A percentile compares a stretch with the other conserved stretches of the same genome.
phyloP scores from a whole-genome alignment of 768 basidiomycete species.

The Rubroboletus pulcherrimus region DNA sequence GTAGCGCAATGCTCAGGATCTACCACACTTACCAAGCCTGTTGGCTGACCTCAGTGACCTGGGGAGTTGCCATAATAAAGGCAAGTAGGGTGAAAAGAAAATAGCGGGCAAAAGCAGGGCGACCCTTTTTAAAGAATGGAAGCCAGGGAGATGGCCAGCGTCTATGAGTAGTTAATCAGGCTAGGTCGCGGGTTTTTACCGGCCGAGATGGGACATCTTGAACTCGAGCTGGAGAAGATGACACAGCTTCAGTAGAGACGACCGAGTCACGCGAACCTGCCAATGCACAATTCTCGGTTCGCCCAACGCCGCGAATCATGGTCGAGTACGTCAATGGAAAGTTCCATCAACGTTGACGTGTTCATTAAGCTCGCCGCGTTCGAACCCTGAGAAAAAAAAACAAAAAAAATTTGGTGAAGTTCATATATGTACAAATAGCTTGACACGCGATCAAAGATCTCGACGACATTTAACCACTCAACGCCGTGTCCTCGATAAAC shows the following conservation, averaged over 20 bases:
- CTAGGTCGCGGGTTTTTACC: constrained; percentile 54
- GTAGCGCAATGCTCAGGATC: constrained; percentile 6
- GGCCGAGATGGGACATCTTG: constrained; percentile 31
- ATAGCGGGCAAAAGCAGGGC: constrained; percentile 18
- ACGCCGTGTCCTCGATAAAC: constrained; percentile 7
- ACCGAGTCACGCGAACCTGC: constrained; percentile 28
- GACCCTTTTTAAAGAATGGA: constrained; percentile 37
- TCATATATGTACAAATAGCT: constrained; percentile 36
- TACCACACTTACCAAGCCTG: constrained; percentile 55
- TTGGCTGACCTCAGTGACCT: constrained; percentile 55
- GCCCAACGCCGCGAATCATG: constrained; percentile 26
- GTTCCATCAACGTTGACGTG: constrained; percentile 33
- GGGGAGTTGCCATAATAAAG: constrained; percentile 52
- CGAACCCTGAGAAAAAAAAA: constrained; percentile 25
- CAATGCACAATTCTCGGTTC: constrained; percentile 19
- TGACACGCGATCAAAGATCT: constrained; percentile 7
- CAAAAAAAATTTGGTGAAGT: constrained; percentile 20
- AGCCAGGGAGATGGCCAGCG: constrained; percentile 25
- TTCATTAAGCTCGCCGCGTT: constrained; percentile 24
- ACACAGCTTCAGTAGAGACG: constrained; percentile 20
- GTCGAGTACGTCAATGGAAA: constrained; percentile 32
- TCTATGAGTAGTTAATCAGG: constrained; percentile 49
- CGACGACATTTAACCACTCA: constrained; percentile 6
- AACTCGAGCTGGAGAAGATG: constrained; percentile 21
- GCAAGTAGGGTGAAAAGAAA: constrained; percentile 33